Percentiles rank a stretch among this genome's conserved stretches.
phyloP scores from a whole-genome alignment of 495 filamentous ascomycete species.

The Penicillium verhagenii region DNA sequence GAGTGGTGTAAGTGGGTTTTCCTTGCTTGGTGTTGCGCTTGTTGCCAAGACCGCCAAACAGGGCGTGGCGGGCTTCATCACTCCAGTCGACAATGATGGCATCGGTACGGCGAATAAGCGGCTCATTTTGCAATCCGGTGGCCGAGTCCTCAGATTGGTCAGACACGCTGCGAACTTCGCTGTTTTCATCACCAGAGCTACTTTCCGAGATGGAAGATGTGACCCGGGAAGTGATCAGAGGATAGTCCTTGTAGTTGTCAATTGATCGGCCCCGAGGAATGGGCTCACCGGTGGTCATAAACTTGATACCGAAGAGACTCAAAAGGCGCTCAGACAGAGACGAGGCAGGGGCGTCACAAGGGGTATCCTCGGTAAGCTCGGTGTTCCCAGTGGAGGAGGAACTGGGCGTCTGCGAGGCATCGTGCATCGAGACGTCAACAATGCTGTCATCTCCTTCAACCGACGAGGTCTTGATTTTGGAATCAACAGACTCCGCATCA shows the following conservation, averaged over 20 bases:
- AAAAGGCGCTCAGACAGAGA: constrained; percentile 57
- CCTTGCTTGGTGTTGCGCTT: constrained; percentile 49
- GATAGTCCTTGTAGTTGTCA: constrained; percentile 54
- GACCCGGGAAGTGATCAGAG: constrained; percentile 54
- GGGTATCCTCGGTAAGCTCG: constrained; percentile 2
- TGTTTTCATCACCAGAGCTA: constrained; percentile 16
- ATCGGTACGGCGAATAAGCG: constrained; percentile 73
- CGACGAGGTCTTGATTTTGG: constrained; percentile 69
- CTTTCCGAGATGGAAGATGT: constrained; percentile 5
- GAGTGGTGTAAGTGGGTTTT: constrained; percentile 48
- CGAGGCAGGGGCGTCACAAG: constrained; percentile 36
- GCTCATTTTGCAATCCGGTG: constrained; percentile 26
- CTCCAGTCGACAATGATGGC: constrained; percentile 84
- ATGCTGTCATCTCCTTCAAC: constrained; percentile 88
- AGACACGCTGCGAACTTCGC: constrained; percentile 10
- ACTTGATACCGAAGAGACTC: constrained; percentile 63
- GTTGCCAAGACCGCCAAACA: constrained; percentile 60
- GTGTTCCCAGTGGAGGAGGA: constrained; percentile 21
- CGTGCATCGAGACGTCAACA: constrained; percentile 85
- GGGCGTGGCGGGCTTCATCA: constrained; percentile 57
- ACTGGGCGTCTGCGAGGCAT: constrained; percentile 43
- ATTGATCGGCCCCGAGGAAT: constrained; percentile 65
- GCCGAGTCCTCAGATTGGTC: constrained; percentile 13
- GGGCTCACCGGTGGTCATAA: constrained; percentile 37
- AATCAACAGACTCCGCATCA: constrained; percentile 69